These are phyloP conservation scores for Diplodia intermedia DNA, from an alignment of 2,329 filamentous ascomycete species.

Conservation along the genomic window DNA sequence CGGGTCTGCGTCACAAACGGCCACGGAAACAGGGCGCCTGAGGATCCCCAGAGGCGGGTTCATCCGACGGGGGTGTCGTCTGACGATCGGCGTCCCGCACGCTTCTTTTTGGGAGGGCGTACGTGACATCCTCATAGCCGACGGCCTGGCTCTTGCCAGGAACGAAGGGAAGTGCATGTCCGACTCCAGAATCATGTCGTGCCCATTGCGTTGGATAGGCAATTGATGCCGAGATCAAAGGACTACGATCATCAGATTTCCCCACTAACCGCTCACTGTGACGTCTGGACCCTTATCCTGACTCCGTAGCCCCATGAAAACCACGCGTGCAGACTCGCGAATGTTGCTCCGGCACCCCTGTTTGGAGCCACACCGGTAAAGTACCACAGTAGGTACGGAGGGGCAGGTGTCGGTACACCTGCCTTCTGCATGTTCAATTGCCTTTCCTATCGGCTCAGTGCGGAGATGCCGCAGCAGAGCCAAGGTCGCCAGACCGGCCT, in stretches of 20 bases:
- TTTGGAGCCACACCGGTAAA: constrained; percentile 3
- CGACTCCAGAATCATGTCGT: background rate
- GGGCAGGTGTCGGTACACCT: constrained; percentile 14
- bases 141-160: constrained; percentile 7
- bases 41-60: constrained; percentile 24
- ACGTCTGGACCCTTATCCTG: constrained; percentile 22
- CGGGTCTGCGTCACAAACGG: background rate
- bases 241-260: constrained; percentile 6
- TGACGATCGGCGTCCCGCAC: constrained; percentile 15
- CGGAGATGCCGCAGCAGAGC: background rate
- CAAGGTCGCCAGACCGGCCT: background rate
- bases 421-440: background rate
- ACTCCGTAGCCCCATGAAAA: constrained; percentile 12
- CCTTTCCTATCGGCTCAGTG: background rate
- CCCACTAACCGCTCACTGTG: constrained; percentile 13
- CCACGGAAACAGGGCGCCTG: constrained; percentile 13
- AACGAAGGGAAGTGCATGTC: background rate
- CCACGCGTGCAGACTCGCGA: background rate
- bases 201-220: background rate
- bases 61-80: constrained; percentile 15
- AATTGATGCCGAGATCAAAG: constrained; percentile 15
- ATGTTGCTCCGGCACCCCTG: background rate
- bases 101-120: constrained; percentile 4
- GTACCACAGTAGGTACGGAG: background rate
- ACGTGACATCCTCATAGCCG: constrained; percentile 17